A percentile compares a stretch with the other conserved stretches of the same genome.
Conservation (phyloP, 495 filamentous ascomycete species). For the Podospora anserina region DNA sequence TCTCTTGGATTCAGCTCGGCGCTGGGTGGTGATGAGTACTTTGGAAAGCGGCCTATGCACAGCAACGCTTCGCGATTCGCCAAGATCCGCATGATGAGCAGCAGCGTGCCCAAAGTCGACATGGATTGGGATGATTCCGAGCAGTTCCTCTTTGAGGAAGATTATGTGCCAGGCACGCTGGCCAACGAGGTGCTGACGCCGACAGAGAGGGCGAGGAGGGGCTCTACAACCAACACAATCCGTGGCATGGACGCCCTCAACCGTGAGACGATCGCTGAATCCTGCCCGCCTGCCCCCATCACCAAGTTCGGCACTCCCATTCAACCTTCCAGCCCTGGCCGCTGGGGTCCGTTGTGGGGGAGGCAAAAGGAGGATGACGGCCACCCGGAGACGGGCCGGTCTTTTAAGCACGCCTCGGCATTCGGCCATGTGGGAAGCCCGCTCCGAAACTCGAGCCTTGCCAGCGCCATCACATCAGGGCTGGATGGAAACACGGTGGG, state of each 20-base stretch:
- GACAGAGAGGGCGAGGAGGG: constrained; percentile 78
- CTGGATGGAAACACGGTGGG: constrained; percentile 44
- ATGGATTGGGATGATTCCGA: constrained; percentile 68
- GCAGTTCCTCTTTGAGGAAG: constrained; percentile 88
- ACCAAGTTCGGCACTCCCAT: constrained; percentile 77
- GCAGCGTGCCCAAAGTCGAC: constrained; percentile 68
- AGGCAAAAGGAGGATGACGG: constrained; percentile 70
- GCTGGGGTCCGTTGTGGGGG: constrained; percentile 82
- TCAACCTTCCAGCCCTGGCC: constrained; percentile 72
- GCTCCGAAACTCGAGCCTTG: constrained; percentile 74
- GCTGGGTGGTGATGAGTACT: constrained; percentile 58
- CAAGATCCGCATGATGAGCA: constrained; percentile 73
- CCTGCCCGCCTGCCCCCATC: constrained; percentile 36
- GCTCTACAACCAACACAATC: constrained; percentile 51
- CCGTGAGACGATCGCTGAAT: constrained; percentile 39
- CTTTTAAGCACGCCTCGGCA: constrained; percentile 48
- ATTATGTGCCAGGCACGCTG: constrained; percentile 80
- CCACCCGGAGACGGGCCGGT: constrained; percentile 21
- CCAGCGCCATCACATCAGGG: constrained; percentile 64
- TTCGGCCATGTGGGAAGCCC: constrained; percentile 93
- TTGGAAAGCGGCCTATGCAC: constrained; percentile 73
- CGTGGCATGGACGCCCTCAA: constrained; percentile 52
- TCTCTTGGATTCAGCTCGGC: constrained; percentile 32
- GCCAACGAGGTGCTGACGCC: constrained; percentile 84
- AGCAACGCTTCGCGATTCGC: constrained; percentile 65